These are phyloP conservation scores for Chaetomiaceae sp. DNA, from an alignment of 2,329 filamentous ascomycete species.

Conservation along the genomic window DNA sequence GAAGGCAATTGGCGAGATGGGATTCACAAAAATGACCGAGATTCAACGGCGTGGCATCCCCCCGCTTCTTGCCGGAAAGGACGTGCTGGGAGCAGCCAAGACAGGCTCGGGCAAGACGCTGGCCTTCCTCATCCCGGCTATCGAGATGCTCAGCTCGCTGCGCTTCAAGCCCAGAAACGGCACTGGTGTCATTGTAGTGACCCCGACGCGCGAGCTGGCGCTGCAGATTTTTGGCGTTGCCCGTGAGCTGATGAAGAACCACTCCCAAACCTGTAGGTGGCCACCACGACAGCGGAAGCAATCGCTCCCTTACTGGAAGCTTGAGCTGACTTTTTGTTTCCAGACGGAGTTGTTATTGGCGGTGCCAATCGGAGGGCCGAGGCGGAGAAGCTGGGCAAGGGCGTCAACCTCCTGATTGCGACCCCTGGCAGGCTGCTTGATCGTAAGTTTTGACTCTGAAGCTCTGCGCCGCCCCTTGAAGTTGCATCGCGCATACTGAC, in stretches of 20 bases:
- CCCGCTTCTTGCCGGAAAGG: conserved; percentile 79
- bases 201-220: conserved; percentile 87
- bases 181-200: conserved; percentile 86
- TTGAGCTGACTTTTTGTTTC: neutral
- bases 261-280: conserved; percentile 56
- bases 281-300: too few relatives aligned
- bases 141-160: conserved; percentile 87
- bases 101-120: conserved; percentile 95
- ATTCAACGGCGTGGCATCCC: conserved; percentile 87
- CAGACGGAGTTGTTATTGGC: conserved; percentile 84
- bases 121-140: conserved; percentile 86
- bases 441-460: conserved; percentile 22
- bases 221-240: conserved; percentile 96
- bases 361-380: conserved; percentile 88
- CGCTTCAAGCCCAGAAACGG: conserved; percentile 94
- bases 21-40: conserved; percentile 91
- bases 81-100: conserved; percentile 93
- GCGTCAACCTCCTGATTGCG: conserved; percentile 89
- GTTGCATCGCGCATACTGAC: neutral
- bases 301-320: conserved; percentile 50
- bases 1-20: conserved; percentile 85
- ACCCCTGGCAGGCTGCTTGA: conserved; percentile 90
- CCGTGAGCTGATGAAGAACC: conserved; percentile 83
- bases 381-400: conserved; percentile 88
- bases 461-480: neutral